Evolutionary conservation across 768 basidiomycete genomes (phyloP).

Genomic region (Gymnopilus dilepis): DNA sequence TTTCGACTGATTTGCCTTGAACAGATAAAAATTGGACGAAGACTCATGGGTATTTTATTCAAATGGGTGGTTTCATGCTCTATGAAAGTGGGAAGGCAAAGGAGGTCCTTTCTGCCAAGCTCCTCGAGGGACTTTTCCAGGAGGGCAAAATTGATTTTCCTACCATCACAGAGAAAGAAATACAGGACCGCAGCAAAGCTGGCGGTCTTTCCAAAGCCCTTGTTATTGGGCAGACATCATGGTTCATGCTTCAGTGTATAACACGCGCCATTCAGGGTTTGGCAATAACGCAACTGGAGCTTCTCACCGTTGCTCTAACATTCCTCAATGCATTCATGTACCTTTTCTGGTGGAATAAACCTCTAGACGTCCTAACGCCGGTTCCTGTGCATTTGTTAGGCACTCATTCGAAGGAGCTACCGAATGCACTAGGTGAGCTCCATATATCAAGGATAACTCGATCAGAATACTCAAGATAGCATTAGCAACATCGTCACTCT

Average conservation of each 20-base stretch:
- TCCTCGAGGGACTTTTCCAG: not conserved
- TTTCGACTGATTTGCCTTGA: too few relatives aligned
- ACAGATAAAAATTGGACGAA: not conserved
- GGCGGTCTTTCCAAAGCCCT: conserved; percentile 34
- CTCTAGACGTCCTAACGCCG: conserved; percentile 29
- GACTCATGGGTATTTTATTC: conserved; percentile 5
- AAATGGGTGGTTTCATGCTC: conserved; percentile 11
- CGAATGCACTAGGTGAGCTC: too few relatives aligned
- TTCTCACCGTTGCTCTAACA: conserved; percentile 35
- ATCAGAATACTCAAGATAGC: too few relatives aligned
- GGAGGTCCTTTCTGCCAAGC: not conserved
- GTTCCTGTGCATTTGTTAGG: conserved; percentile 16
- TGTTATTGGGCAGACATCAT: conserved; percentile 32
- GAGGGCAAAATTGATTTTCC: not conserved
- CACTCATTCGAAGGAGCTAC: not conserved
- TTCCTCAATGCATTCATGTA: conserved; percentile 31
- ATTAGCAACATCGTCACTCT: too few relatives aligned
- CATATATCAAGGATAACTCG: too few relatives aligned
- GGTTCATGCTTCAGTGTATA: conserved; percentile 35
- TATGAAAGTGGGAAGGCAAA: not conserved
- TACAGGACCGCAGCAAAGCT: conserved; percentile 28
- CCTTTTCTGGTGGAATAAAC: conserved; percentile 40
- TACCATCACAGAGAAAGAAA: conserved; percentile 11
- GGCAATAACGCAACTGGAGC: conserved; percentile 33
- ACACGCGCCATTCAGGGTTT: conserved; percentile 25